Conservation (phyloP, 257 asterid genomes). For the Coffea eugenioides region DNA sequence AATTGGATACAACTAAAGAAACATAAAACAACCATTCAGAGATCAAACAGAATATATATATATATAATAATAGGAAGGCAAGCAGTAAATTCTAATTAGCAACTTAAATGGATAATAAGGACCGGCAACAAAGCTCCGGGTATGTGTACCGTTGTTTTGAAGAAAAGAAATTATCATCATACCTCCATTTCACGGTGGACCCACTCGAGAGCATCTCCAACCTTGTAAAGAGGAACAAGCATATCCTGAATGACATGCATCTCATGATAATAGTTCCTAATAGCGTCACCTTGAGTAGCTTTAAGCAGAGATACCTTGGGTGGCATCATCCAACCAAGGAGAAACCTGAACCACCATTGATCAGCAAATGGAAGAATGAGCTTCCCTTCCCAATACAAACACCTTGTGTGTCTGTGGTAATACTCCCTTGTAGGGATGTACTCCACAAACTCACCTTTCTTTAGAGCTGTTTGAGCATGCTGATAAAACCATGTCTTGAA, state of each 20-base stretch:
- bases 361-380: conserved; percentile 93
- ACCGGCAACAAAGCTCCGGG: background rate
- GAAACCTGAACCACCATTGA: conserved; percentile 92
- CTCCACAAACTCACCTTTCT: conserved; percentile 90
- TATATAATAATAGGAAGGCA: background rate
- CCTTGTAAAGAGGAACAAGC: conserved; percentile 94
- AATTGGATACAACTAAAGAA: conserved; percentile 79
- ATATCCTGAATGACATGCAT: conserved; percentile 96
- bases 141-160: background rate
- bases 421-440: conserved; percentile 89
- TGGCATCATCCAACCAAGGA: conserved; percentile 90
- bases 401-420: conserved; percentile 92
- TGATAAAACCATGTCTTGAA: conserved; percentile 96
- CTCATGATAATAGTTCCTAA: conserved; percentile 88
- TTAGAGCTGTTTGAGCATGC: conserved; percentile 88
- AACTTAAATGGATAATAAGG: background rate
- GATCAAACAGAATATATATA: background rate
- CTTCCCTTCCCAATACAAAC: conserved; percentile 98
- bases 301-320: conserved; percentile 96
- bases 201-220: conserved; percentile 89
- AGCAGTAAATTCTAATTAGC: background rate
- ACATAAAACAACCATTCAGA: conserved; percentile 23
- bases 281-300: conserved; percentile 94
- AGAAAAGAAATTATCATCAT: conserved; percentile 15
- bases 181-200: conserved; percentile 96